These are phyloP conservation scores for Synchytrium microbalum DNA, from an alignment of 371 early-diverging fungal species.

Conservation along the genomic window DNA sequence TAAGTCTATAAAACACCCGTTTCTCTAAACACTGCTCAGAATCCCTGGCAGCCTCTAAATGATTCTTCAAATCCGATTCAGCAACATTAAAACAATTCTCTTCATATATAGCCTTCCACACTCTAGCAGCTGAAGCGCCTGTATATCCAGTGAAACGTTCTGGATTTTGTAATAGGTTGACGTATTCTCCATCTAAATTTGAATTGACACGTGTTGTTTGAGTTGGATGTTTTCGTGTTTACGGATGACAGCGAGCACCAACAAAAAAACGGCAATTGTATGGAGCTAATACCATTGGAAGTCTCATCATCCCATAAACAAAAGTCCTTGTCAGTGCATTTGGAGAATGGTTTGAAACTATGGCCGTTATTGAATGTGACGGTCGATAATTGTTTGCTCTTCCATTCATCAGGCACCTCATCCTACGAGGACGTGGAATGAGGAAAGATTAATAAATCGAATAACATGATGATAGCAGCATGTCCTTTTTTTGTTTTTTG, in stretches of 20 bases:
- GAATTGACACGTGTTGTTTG: background rate
- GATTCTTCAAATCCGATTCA: background rate
- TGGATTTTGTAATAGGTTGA: constrained; percentile 84
- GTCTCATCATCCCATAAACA: constrained; percentile 79
- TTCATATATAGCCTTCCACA: constrained; percentile 92
- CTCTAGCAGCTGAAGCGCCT: constrained; percentile 74
- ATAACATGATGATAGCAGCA: background rate
- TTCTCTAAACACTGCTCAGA: constrained; percentile 69
- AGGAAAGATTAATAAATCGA: background rate
- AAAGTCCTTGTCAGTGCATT: constrained; percentile 76
- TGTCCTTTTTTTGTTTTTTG: background rate
- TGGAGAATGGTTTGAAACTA: constrained; percentile 28
- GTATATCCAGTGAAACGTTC: constrained; percentile 96
- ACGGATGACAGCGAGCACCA: no score
- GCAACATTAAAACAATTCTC: constrained; percentile 89
- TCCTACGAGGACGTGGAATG: constrained; percentile 12
- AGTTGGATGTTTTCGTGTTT: background rate
- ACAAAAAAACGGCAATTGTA: no score
- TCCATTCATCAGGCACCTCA: constrained; percentile 38
- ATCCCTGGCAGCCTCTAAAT: constrained; percentile 6
- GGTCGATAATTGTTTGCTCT: constrained; percentile 23
- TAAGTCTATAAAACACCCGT: constrained; percentile 81
- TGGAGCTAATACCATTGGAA: constrained; percentile 40
- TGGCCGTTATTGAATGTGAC: constrained; percentile 22
- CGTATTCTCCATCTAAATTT: constrained; percentile 64